phyloP scores from a whole-genome alignment of 2,329 filamentous ascomycete species.

The Colletotrichum sp. region DNA sequence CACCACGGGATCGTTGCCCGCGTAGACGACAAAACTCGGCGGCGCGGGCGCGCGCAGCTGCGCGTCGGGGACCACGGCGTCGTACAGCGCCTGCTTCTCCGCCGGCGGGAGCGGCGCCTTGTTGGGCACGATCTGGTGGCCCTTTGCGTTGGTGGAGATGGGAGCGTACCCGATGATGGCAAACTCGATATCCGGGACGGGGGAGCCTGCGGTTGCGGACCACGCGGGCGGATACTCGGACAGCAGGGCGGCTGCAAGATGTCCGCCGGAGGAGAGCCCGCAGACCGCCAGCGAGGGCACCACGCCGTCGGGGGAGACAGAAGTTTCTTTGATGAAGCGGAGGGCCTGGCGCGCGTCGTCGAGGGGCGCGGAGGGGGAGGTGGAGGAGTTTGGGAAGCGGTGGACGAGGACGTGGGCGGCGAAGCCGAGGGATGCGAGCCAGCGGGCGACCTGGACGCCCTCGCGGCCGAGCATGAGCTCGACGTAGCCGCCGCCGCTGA shows the following conservation, averaged over 20 bases:
- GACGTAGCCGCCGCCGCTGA: conserved; percentile 25
- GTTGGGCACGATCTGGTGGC: conserved; percentile 21
- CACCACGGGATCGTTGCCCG: conserved; percentile 21
- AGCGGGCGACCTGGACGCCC: conserved; percentile 23
- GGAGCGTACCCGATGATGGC: conserved; percentile 26
- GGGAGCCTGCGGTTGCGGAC: conserved; percentile 1
- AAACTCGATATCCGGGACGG: conserved; percentile 19
- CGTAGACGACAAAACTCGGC: conserved; percentile 25
- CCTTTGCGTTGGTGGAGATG: conserved; percentile 25
- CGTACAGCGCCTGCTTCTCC: conserved; percentile 25
- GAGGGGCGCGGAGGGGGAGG: conserved; percentile 20
- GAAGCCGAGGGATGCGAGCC: conserved; percentile 24
- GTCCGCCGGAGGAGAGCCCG: conserved; percentile 25
- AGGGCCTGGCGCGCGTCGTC: conserved; percentile 24
- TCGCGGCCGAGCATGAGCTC: conserved; percentile 26
- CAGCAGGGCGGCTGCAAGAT: conserved; percentile 23
- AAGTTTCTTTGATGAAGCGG: conserved; percentile 7
- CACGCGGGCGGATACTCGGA: conserved; percentile 20
- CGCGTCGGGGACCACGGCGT: conserved; percentile 23
- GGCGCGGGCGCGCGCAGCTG: conserved; percentile 20
- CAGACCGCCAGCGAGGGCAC: conserved; percentile 17
- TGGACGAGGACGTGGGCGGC: conserved; percentile 25
- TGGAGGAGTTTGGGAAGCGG: conserved; percentile 22
- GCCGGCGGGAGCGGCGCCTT: conserved; percentile 24
- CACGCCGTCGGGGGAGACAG: not conserved